Evolutionary conservation across 2,329 filamentous ascomycete genomes (phyloP).

Genomic region (Nectriaceae sp.): DNA sequence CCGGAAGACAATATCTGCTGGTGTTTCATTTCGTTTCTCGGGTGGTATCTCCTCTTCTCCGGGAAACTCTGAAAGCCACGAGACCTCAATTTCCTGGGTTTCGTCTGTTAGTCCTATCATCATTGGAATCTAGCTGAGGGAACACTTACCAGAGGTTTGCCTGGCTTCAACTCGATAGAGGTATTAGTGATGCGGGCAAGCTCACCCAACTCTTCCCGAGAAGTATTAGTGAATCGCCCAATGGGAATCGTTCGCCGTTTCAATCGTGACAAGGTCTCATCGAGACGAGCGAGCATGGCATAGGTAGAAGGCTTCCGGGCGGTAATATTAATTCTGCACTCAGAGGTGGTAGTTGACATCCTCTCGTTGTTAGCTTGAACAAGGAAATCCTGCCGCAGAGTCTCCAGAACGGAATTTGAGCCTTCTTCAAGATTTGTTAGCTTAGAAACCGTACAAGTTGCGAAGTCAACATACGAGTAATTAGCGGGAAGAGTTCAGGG

Average conservation of each 20-base stretch:
- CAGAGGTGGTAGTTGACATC: constrained; percentile 21
- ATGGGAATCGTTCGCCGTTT: constrained; percentile 29
- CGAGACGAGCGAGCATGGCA: constrained; percentile 38
- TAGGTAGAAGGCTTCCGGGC: constrained; percentile 31
- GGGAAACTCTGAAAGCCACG: constrained; percentile 42
- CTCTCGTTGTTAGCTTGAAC: constrained; percentile 34
- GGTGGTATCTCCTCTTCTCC: neutral
- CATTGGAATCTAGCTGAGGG: neutral
- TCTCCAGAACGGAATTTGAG: constrained; percentile 26
- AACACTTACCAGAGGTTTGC: constrained; percentile 22
- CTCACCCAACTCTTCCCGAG: constrained; percentile 25
- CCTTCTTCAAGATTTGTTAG: constrained; percentile 14
- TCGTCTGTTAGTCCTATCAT: constrained; percentile 9
- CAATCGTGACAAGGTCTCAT: constrained; percentile 31
- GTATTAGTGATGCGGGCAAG: constrained; percentile 38
- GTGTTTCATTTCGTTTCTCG: constrained; percentile 36
- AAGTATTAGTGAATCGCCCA: constrained; percentile 18
- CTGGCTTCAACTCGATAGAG: constrained; percentile 18
- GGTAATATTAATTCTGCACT: constrained; percentile 31
- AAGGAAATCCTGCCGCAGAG: constrained; percentile 33
- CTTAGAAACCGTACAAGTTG: neutral
- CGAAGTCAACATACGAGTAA: constrained; percentile 43
- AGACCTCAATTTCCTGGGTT: constrained; percentile 36
- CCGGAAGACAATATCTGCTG: constrained; percentile 47
- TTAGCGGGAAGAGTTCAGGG: constrained; percentile 43